Conservation (phyloP, 208 protist genomes). For the Phytomonas sp. region DNA sequence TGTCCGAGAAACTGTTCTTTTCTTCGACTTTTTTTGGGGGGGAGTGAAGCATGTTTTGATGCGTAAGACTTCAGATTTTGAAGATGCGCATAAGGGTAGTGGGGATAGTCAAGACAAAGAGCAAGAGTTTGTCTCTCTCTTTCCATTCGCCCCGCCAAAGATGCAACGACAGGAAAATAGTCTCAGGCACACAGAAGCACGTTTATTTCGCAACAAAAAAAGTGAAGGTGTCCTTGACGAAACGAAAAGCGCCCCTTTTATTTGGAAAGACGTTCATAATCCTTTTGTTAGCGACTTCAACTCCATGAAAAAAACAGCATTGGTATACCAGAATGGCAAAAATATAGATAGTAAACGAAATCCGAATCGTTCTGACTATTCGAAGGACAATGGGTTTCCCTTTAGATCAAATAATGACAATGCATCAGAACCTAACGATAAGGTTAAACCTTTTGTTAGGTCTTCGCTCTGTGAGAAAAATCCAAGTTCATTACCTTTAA, state of each 20-base stretch:
- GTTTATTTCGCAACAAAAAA: slow-evolving; percentile 1
- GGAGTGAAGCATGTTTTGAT: not conserved
- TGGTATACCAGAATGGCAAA: slow-evolving; percentile 5
- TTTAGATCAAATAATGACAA: not conserved
- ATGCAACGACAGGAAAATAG: not conserved
- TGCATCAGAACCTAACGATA: not conserved
- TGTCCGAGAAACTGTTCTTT: not conserved
- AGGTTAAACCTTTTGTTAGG: not conserved
- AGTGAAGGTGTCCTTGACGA: not conserved
- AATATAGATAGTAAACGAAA: not conserved
- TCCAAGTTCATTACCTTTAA: not conserved
- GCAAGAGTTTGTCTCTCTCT: not conserved
- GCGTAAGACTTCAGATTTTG: not conserved
- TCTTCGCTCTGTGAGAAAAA: not conserved
- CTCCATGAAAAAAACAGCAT: not conserved
- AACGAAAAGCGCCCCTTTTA: slow-evolving; percentile 7
- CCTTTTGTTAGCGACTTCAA: not conserved
- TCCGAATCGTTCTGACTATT: not conserved
- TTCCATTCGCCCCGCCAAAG: not conserved
- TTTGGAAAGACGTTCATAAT: not conserved
- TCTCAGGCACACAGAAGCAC: slow-evolving; percentile 6
- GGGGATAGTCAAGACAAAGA: not conserved
- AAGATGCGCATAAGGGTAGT: not conserved
- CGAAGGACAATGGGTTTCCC: not conserved
- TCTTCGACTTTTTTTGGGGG: not conserved